Percentiles rank a stretch among this genome's conserved stretches.
Evolutionary conservation across 257 asterid species (phyloP).

Genomic region (Voacanga thouarsii): DNA sequence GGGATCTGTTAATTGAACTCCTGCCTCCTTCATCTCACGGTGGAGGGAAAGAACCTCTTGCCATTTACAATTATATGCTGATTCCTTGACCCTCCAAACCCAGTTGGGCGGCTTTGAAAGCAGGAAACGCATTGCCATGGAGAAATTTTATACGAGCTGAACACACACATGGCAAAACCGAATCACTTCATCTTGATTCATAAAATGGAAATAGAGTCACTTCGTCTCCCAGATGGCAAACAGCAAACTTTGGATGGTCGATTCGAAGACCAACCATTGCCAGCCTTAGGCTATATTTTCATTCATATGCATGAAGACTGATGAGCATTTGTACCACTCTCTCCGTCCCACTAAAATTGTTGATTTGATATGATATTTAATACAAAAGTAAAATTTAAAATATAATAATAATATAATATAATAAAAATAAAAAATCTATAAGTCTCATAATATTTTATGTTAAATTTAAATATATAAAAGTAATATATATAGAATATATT

Average conservation of each 20-base stretch:
- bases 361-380: too few species aligned
- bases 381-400: too few species aligned
- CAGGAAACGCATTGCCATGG: slow-evolving; percentile 36
- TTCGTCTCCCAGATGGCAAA: neutral
- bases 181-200: neutral
- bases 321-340: too few species aligned
- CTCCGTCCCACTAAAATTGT: too few species aligned
- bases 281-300: neutral
- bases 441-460: too few species aligned
- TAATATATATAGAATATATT: too few species aligned
- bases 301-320: too few species aligned
- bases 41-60: slow-evolving; percentile 49
- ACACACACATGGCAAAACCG: neutral
- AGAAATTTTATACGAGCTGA: neutral
- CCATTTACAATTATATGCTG: slow-evolving; percentile 46
- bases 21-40: slow-evolving; percentile 35
- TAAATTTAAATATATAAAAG: too few species aligned
- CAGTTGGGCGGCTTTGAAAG: slow-evolving; percentile 30
- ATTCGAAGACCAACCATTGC: neutral
- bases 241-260: neutral
- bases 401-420: too few species aligned
- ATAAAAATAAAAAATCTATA: too few species aligned
- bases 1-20: slow-evolving; percentile 45
- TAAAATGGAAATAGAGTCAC: too few species aligned
- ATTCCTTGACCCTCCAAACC: slow-evolving; percentile 45